Conservation (phyloP, 345 rosid genomes). For the Chamaenerion angustifolium region DNA sequence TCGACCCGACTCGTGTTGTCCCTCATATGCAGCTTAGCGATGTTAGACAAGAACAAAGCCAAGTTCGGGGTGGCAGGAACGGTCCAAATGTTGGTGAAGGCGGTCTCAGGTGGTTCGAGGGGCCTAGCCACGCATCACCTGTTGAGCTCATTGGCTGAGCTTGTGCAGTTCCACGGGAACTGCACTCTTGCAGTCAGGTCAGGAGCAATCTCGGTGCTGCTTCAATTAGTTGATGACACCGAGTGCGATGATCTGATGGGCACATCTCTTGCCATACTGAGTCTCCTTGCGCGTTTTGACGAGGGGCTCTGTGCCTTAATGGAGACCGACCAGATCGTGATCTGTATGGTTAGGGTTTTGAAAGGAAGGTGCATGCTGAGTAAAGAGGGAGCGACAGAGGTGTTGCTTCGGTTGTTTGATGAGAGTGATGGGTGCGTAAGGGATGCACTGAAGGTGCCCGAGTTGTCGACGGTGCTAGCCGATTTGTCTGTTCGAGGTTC, state of each 20-base stretch:
- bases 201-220: constrained; percentile 23
- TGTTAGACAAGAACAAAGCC: constrained; percentile 60
- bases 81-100: constrained; percentile 22
- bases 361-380: constrained; percentile 40
- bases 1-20: constrained; percentile 29
- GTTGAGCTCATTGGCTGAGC: constrained; percentile 40
- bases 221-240: constrained; percentile 13
- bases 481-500: constrained; percentile 51
- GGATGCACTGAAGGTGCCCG: constrained; percentile 28
- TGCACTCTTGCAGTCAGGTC: constrained; percentile 42
- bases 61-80: constrained; percentile 50
- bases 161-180: constrained; percentile 53
- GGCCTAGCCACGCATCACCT: constrained; percentile 25
- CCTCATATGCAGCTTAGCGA: constrained; percentile 45
- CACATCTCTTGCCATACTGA: constrained; percentile 27
- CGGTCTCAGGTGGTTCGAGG: constrained; percentile 12
- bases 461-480: constrained; percentile 23
- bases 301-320: constrained; percentile 33
- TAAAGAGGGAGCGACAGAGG: constrained; percentile 53
- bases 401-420: constrained; percentile 34
- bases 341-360: constrained; percentile 28
- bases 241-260: constrained; percentile 24
- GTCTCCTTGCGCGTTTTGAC: constrained; percentile 31
- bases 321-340: constrained; percentile 23
- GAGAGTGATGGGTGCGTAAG: constrained; percentile 35